These are phyloP conservation scores for Cerrena zonata DNA, from an alignment of 1,284 basidiomycete genomes.

Conservation along the genomic window DNA sequence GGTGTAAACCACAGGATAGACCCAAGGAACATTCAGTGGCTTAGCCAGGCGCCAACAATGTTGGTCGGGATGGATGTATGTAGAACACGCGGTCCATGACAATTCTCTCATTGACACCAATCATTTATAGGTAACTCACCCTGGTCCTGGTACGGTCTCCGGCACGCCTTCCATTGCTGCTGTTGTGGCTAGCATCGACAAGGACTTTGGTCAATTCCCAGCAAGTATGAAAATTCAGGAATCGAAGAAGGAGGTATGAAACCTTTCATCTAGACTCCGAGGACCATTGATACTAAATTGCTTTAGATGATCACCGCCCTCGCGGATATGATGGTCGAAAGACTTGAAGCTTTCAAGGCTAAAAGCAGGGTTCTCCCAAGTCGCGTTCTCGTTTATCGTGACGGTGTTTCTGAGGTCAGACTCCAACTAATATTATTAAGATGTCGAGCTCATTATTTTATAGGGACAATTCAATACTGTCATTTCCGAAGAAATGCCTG, in stretches of 20 bases:
- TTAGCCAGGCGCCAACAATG: slow-evolving; percentile 60
- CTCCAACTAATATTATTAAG: background rate
- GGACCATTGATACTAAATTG: background rate
- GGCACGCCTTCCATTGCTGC: slow-evolving; percentile 76
- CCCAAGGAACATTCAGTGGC: slow-evolving; percentile 41
- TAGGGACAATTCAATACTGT: slow-evolving; percentile 73
- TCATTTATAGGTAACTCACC: slow-evolving; percentile 53
- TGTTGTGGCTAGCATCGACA: slow-evolving; percentile 68
- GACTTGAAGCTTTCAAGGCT: slow-evolving; percentile 48
- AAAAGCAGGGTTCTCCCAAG: slow-evolving; percentile 47
- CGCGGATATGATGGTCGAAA: slow-evolving; percentile 61
- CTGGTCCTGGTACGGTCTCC: slow-evolving; percentile 57
- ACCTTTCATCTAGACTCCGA: background rate
- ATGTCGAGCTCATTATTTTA: slow-evolving; percentile 5
- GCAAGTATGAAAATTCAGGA: slow-evolving; percentile 68
- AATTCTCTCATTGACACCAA: background rate
- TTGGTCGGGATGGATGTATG: slow-evolving; percentile 69
- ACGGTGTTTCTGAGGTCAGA: slow-evolving; percentile 68
- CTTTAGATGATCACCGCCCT: slow-evolving; percentile 66
- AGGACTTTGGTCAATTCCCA: slow-evolving; percentile 62
- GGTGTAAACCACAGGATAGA: slow-evolving; percentile 70
- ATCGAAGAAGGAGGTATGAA: slow-evolving; percentile 62
- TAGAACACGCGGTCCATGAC: background rate
- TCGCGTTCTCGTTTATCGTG: slow-evolving; percentile 69
- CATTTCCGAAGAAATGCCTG: slow-evolving; percentile 56